phyloP scores from a whole-genome alignment of 169 alveolate species.

The Eimeria praecox region DNA sequence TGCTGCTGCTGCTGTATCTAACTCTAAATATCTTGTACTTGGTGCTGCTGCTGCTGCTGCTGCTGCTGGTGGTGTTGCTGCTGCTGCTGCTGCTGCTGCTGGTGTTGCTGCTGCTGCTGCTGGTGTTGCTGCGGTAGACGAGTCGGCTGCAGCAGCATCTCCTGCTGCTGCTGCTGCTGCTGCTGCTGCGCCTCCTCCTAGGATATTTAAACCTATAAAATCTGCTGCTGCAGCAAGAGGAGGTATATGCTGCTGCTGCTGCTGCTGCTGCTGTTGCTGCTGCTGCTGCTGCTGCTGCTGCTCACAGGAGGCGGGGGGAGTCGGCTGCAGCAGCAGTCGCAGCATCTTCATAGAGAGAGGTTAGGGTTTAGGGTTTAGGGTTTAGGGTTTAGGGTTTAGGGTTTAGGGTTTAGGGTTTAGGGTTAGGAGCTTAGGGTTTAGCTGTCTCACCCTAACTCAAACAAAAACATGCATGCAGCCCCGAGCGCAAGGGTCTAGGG shows the following conservation, averaged over 20 bases:
- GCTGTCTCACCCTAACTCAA: neutral
- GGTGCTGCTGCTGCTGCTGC: no score
- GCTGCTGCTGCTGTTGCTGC: slow-evolving; percentile 60
- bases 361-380: slow-evolving; percentile 36
- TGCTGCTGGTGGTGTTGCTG: slow-evolving; percentile 25
- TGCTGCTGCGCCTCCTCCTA: slow-evolving; percentile 14
- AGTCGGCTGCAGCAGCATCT: neutral
- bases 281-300: slow-evolving; percentile 17
- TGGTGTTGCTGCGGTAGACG: slow-evolving; percentile 32
- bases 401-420: slow-evolving; percentile 34
- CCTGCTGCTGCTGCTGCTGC: neutral
- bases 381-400: slow-evolving; percentile 30
- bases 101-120: slow-evolving; percentile 42
- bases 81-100: neutral
- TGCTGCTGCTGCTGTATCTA: slow-evolving; percentile 57
- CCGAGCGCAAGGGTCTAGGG: slow-evolving; percentile 8
- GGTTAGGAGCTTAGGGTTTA: slow-evolving; percentile 5
- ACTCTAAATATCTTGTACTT: no score
- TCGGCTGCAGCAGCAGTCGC: neutral
- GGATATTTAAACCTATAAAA: slow-evolving; percentile 23
- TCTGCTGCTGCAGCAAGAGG: slow-evolving; percentile 41
- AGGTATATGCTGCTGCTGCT: neutral
- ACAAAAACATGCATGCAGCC: slow-evolving; percentile 6
- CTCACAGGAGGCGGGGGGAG: slow-evolving; percentile 35
- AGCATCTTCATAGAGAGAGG: neutral